Percentiles rank a stretch among this genome's conserved stretches.
These are phyloP conservation scores for Leccinum fibrillosum DNA, from an alignment of 768 basidiomycete genomes.

Conservation along the genomic window DNA sequence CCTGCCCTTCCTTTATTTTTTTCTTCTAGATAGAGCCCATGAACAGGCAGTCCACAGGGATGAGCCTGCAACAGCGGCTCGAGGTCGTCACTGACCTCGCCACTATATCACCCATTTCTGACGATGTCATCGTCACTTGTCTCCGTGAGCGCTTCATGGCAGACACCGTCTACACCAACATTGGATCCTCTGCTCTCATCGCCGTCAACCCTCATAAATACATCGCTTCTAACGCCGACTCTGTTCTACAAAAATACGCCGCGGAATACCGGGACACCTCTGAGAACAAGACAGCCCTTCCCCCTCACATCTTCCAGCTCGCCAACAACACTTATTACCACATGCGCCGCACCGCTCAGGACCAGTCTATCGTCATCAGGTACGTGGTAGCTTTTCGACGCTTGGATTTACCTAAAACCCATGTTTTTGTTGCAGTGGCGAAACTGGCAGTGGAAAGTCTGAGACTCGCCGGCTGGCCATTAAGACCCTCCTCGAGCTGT, in stretches of 20 bases:
- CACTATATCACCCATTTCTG: conserved; percentile 61
- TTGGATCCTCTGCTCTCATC: conserved; percentile 72
- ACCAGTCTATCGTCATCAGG: conserved; percentile 87
- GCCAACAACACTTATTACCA: conserved; percentile 94
- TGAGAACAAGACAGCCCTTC: conserved; percentile 54
- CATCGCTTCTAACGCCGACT: conserved; percentile 78
- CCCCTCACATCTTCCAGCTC: conserved; percentile 90
- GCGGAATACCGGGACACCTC: conserved; percentile 71
- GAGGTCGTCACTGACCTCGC: conserved; percentile 73
- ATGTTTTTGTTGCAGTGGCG: conserved; percentile 54
- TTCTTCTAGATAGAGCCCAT: conserved; percentile 7
- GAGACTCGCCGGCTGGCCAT: conserved; percentile 88
- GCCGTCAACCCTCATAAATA: conserved; percentile 95
- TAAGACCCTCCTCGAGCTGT: conserved; percentile 88
- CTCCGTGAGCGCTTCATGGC: conserved; percentile 85
- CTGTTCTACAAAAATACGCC: conserved; percentile 80
- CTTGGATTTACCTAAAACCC: background rate
- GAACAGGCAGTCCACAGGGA: conserved; percentile 45
- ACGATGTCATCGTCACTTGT: conserved; percentile 82
- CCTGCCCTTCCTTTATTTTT: background rate
- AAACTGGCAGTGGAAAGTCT: conserved; percentile 91
- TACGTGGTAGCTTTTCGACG: conserved; percentile 35
- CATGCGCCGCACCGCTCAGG: conserved; percentile 90
- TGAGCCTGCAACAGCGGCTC: conserved; percentile 61
- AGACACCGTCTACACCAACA: conserved; percentile 74